Evolutionary conservation across 2,329 filamentous ascomycete genomes (phyloP), one percentile per base, ranked within the genome.

Genomic region (Reticulascus tulasneorum): DNA sequence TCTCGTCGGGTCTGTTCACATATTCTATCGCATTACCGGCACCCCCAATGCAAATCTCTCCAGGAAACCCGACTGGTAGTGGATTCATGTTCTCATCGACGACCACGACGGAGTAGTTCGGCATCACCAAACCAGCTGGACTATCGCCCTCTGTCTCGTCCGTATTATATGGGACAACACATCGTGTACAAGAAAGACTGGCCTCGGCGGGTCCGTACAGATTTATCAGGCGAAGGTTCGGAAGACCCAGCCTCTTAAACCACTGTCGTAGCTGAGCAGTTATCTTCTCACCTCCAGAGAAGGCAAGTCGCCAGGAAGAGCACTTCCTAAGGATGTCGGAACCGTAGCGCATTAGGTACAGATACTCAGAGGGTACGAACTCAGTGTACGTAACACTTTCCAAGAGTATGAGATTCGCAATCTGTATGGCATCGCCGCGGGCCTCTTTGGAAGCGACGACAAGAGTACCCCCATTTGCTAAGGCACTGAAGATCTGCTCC

Each of bases 311-410:
- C 46, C 49, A 56, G n/a, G 29, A 31, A 3, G 36, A 36, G 11
- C 15, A 21, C 10, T 45, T 44, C 9, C 20, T 19, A 1, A 48
- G 37, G 7, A 26, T 17, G 0, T 27, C 24, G 9, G 29, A 19
- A 4, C 46, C 54, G 18, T 50, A 47, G 4, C 40, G 44, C 3
- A 61, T 29, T 59, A 52, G 60, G 18, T 29, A 46, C 6, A 41
- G 25, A 32, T 64, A 65, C 41, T 73, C 67, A 0, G 69, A 63
- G 0, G 68, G 66, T 1, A 61, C 66, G 3, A 54, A 56, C 4
- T 43, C 47, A 0, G 64, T 70, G 23, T 53, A 52, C 0, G 59
- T 65, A 20, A 73, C 50, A 2, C 44, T 31, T 7, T 65, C 41
- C 1, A 50, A n/a, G 0, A 24, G 27, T 6, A 73, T 65, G 12